Conservation (phyloP, 768 basidiomycete species). For the Gloeophyllum trabeum region DNA sequence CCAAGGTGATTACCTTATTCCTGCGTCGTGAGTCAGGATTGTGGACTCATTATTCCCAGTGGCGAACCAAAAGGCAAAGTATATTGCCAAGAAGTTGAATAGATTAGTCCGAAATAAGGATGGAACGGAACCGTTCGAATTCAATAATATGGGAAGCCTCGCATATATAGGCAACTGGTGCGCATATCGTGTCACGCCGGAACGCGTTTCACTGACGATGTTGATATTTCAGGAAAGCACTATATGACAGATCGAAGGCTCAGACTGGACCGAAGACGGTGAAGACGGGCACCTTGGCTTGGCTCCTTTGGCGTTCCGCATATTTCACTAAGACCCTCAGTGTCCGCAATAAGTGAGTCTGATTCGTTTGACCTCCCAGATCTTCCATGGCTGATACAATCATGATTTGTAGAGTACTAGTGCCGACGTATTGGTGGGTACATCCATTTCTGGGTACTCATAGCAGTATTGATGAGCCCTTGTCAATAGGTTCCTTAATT, state of each 20-base stretch:
- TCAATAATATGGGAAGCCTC: constrained; percentile 62
- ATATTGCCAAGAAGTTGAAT: constrained; percentile 58
- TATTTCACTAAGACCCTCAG: constrained; percentile 75
- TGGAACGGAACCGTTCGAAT: constrained; percentile 45
- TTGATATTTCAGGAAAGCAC: too few species aligned
- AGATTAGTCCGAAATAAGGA: constrained; percentile 37
- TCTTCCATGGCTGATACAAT: too few species aligned
- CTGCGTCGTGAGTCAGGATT: neutral
- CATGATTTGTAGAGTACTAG: too few species aligned
- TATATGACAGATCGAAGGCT: constrained; percentile 54
- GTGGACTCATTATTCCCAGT: constrained; percentile 39
- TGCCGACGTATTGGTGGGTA: constrained; percentile 64
- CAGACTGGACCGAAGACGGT: constrained; percentile 33
- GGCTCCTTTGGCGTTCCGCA: constrained; percentile 73
- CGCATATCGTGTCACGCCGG: constrained; percentile 10
- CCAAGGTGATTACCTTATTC: constrained; percentile 37
- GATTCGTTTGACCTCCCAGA: too few species aligned
- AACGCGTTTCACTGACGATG: neutral
- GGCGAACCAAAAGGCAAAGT: constrained; percentile 67
- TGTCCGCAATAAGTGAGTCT: constrained; percentile 59
- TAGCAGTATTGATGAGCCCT: too few species aligned
- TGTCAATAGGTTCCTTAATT: constrained; percentile 73
- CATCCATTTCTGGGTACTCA: too few species aligned
- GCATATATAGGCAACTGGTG: constrained; percentile 75
- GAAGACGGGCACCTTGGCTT: constrained; percentile 59